Conservation (phyloP, 805 yeast species). For the Saccharomycopsis fibuligera region DNA sequence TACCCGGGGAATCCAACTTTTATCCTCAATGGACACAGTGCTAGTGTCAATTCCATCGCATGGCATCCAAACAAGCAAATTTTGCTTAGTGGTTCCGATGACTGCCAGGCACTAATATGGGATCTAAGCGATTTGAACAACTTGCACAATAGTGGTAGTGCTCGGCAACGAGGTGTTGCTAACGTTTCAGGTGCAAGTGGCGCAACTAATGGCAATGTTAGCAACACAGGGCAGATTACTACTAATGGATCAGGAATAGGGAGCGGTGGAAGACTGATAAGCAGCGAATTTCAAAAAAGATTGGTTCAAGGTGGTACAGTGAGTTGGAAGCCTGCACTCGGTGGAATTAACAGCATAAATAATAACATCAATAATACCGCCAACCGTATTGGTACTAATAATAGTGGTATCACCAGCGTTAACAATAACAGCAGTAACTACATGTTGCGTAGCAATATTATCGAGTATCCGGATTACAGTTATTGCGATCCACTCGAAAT, state of each 20-base stretch:
- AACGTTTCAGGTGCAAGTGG: too few relatives aligned
- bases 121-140: slow-evolving; percentile 35
- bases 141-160: not conserved
- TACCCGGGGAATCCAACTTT: slow-evolving; percentile 78
- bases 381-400: not conserved
- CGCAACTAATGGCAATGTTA: not conserved
- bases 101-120: slow-evolving; percentile 68
- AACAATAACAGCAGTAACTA: not conserved
- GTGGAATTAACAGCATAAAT: slow-evolving; percentile 3
- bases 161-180: too few relatives aligned
- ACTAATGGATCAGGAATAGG: not conserved
- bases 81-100: slow-evolving; percentile 61
- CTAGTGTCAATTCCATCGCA: slow-evolving; percentile 61
- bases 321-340: too few relatives aligned
- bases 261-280: too few relatives aligned
- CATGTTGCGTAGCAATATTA: slow-evolving; percentile 7
- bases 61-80: slow-evolving; percentile 80
- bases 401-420: not conserved
- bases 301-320: slow-evolving; percentile 2
- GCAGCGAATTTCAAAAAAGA: slow-evolving; percentile 1
- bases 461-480: slow-evolving; percentile 35
- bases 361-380: slow-evolving; percentile 2
- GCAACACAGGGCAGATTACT: not conserved
- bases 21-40: slow-evolving; percentile 61
- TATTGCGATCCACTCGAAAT: slow-evolving; percentile 65